phyloP scores from a whole-genome alignment of 2,329 filamentous ascomycete species.

The Clarireedia paspali region DNA sequence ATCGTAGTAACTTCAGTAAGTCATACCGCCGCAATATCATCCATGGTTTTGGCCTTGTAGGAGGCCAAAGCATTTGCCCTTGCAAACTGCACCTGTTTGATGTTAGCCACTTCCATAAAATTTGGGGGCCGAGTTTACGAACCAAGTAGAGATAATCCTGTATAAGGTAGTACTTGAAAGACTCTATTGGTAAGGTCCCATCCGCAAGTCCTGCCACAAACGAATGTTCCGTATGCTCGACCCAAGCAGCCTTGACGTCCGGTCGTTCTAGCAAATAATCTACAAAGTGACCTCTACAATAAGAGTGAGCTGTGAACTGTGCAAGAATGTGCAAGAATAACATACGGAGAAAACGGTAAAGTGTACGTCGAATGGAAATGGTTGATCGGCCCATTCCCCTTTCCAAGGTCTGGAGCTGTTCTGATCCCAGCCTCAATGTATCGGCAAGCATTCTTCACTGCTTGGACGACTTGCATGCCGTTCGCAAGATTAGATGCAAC shows the following conservation, averaged over 20 bases:
- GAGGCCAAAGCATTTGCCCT: constrained; percentile 77
- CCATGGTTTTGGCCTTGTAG: constrained; percentile 72
- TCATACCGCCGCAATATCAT: constrained; percentile 62
- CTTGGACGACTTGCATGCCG: constrained; percentile 46
- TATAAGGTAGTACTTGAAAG: constrained; percentile 82
- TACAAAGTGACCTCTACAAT: constrained; percentile 62
- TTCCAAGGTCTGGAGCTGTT: constrained; percentile 36
- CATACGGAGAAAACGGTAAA: constrained; percentile 56
- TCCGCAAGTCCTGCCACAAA: constrained; percentile 74
- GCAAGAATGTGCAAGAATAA: not conserved
- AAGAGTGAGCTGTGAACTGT: not conserved
- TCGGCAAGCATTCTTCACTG: constrained; percentile 60
- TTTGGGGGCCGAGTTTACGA: constrained; percentile 18
- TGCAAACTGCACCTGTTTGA: constrained; percentile 67
- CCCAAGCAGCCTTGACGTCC: constrained; percentile 69
- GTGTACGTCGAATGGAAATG: constrained; percentile 68
- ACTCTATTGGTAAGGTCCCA: constrained; percentile 64
- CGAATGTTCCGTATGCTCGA: constrained; percentile 67
- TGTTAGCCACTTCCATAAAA: not conserved
- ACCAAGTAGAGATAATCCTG: constrained; percentile 91
- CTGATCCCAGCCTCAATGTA: constrained; percentile 68
- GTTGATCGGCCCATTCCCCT: constrained; percentile 65
- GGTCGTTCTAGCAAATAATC: constrained; percentile 72
- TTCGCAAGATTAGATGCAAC: constrained; percentile 66
- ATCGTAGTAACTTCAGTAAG: not conserved